Percentiles rank a stretch among this genome's conserved stretches.
These are phyloP conservation scores for Aspergillus sp. DNA, from an alignment of 2,329 filamentous ascomycete species.

Conservation along the genomic window DNA sequence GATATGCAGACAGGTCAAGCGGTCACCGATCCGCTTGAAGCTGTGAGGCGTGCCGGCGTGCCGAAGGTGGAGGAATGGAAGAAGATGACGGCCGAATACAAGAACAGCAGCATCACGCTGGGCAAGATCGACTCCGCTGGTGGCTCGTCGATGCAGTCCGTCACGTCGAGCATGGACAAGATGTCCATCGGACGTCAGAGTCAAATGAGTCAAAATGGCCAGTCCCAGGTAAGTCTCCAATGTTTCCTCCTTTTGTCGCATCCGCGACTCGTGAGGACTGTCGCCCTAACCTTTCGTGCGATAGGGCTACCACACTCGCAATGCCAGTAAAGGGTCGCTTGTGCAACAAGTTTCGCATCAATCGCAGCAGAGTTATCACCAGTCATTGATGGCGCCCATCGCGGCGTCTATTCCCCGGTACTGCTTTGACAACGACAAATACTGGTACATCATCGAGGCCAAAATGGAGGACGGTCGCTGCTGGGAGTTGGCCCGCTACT, in stretches of 20 bases:
- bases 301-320: conserved; percentile 42
- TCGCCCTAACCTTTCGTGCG: conserved; percentile 4
- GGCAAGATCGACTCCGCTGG: conserved; percentile 72
- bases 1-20: conserved; percentile 88
- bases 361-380: conserved; percentile 51
- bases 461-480: conserved; percentile 84
- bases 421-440: conserved; percentile 95
- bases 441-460: conserved; percentile 97
- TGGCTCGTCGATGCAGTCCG: conserved; percentile 48
- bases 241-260: background rate
- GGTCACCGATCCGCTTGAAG: conserved; percentile 78
- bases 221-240: conserved; percentile 49
- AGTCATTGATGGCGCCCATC: conserved; percentile 68
- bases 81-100: conserved; percentile 98
- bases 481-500: conserved; percentile 92
- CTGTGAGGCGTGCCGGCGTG: conserved; percentile 84
- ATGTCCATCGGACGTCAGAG: conserved; percentile 70
- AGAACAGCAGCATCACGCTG: conserved; percentile 96
- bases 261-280: background rate
- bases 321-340: conserved; percentile 38
- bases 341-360: conserved; percentile 42
- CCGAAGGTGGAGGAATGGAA: conserved; percentile 99
- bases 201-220: conserved; percentile 53
- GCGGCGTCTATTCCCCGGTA: conserved; percentile 86
- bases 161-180: conserved; percentile 73